These are phyloP conservation scores for Anacardium occidentale DNA, from an alignment of 345 rosid genomes.

Conservation along the genomic window DNA sequence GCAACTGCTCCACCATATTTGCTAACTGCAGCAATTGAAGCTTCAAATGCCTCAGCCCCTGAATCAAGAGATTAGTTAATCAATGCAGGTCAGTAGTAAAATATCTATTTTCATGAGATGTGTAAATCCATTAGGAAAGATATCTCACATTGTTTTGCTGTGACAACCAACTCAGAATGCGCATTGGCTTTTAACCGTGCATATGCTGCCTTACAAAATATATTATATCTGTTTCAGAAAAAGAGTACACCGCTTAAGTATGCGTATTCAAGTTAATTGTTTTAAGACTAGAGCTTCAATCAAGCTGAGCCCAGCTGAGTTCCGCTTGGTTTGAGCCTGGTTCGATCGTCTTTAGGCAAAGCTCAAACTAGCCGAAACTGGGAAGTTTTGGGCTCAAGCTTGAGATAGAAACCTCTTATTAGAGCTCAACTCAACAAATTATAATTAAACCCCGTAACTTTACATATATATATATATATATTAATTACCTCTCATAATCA, in stretches of 20 bases:
- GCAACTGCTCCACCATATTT: slow-evolving; percentile 94
- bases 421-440: no score
- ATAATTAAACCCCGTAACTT: no score
- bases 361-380: no score
- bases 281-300: neutral
- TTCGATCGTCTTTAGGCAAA: no score
- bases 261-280: neutral
- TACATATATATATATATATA: no score
- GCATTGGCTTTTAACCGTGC: slow-evolving; percentile 63
- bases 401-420: no score
- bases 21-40: slow-evolving; percentile 81
- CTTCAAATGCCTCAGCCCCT: slow-evolving; percentile 90
- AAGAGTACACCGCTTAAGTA: slow-evolving; percentile 1
- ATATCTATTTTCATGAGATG: slow-evolving; percentile 12
- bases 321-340: no score
- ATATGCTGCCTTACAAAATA: slow-evolving; percentile 87
- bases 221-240: slow-evolving; percentile 53
- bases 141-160: slow-evolving; percentile 78
- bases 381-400: no score
- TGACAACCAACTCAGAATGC: slow-evolving; percentile 34
- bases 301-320: no score
- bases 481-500: no score
- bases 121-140: neutral
- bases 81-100: slow-evolving; percentile 4
- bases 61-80: slow-evolving; percentile 26